Conservation (phyloP, 176 grass and related monocot genomes). For the Areca catechu region DNA sequence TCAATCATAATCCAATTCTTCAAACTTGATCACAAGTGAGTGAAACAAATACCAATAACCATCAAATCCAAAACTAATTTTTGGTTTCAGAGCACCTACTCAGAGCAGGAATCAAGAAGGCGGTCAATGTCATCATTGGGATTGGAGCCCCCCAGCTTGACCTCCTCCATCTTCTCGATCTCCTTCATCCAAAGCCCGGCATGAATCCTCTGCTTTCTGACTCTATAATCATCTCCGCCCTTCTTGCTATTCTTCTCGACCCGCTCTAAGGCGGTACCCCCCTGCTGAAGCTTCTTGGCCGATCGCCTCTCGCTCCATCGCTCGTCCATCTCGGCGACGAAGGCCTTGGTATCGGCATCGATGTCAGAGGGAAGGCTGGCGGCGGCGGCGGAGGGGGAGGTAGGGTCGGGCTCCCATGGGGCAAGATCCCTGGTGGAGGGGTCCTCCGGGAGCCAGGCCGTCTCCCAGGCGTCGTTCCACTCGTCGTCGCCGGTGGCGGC, state of each 20-base stretch:
- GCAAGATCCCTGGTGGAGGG: constrained; percentile 18
- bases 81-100: constrained; percentile 28
- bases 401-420: constrained; percentile 10
- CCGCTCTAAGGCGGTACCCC: constrained; percentile 1
- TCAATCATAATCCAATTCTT: too few species aligned
- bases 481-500: constrained; percentile 54
- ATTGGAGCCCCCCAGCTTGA: constrained; percentile 44
- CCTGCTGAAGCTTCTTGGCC: constrained; percentile 18
- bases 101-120: constrained; percentile 81
- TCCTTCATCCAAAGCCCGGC: constrained; percentile 84
- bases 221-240: constrained; percentile 60
- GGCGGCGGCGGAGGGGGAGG: neutral
- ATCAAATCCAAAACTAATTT: too few species aligned
- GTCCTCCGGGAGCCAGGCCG: constrained; percentile 76
- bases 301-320: constrained; percentile 56
- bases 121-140: constrained; percentile 68
- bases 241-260: constrained; percentile 29
- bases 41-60: too few species aligned
- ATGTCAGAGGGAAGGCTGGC: constrained; percentile 31
- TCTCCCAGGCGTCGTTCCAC: constrained; percentile 98
- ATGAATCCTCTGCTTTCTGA: constrained; percentile 88
- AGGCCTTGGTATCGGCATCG: constrained; percentile 79
- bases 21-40: too few species aligned
- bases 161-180: constrained; percentile 91
- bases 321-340: constrained; percentile 93